Conservation (phyloP, 2,329 filamentous ascomycete species). For the Phialophora macrospora region DNA sequence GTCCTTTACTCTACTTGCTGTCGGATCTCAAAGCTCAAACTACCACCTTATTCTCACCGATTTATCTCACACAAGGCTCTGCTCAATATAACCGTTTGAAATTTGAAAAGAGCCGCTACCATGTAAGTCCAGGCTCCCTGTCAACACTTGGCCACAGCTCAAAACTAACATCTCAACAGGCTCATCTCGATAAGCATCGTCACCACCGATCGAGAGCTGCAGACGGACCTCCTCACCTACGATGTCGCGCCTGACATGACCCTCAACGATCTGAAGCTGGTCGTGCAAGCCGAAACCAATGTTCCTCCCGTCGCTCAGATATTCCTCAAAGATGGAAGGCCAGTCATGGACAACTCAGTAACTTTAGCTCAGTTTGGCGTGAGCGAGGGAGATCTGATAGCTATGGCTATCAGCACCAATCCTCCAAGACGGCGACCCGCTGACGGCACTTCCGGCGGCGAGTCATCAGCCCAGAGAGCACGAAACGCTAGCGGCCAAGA, state of each 20-base stretch:
- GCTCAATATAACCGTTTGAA: neutral
- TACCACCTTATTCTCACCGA: neutral
- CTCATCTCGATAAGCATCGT: slow-evolving; percentile 86
- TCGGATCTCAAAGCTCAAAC: neutral
- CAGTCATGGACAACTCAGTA: slow-evolving; percentile 75
- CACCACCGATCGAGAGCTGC: slow-evolving; percentile 68
- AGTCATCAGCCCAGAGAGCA: slow-evolving; percentile 34
- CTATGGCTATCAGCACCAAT: slow-evolving; percentile 69
- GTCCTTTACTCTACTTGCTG: neutral
- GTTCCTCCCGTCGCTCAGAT: slow-evolving; percentile 76
- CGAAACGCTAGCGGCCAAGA: slow-evolving; percentile 68
- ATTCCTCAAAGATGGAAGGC: slow-evolving; percentile 86
- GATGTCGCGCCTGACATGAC: slow-evolving; percentile 84
- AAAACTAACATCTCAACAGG: slow-evolving; percentile 57
- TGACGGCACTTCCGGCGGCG: slow-evolving; percentile 32
- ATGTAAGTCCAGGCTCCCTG: slow-evolving; percentile 22
- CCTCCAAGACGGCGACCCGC: slow-evolving; percentile 32
- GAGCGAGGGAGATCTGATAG: slow-evolving; percentile 88
- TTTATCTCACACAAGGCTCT: neutral
- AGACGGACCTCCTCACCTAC: slow-evolving; percentile 77
- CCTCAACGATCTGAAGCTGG: slow-evolving; percentile 81
- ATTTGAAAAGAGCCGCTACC: neutral
- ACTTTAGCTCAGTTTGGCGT: slow-evolving; percentile 83
- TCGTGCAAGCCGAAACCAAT: slow-evolving; percentile 80
- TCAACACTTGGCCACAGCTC: neutral